Evolutionary conservation across 768 basidiomycete species (phyloP).

Genomic region (Lactarius tabidus): DNA sequence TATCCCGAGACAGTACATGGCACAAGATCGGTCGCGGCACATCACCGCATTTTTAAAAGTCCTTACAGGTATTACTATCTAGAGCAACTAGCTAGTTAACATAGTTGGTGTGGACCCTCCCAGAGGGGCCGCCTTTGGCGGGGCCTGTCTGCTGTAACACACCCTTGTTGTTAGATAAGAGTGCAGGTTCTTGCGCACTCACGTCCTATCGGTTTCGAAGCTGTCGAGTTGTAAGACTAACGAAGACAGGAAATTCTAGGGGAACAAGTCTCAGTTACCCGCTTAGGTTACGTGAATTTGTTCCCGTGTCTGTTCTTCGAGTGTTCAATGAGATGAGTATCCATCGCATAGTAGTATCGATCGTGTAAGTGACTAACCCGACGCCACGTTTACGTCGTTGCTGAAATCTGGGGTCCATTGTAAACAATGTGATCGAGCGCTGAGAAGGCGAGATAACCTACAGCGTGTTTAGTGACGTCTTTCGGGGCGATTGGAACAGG

Average conservation of each 20-base stretch:
- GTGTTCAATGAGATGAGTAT: neutral
- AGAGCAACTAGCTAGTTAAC: no score
- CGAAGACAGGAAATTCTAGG: neutral
- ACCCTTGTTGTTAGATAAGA: neutral
- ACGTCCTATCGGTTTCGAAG: neutral
- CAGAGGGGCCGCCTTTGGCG: no score
- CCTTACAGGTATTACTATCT: no score
- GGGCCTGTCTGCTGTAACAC: neutral
- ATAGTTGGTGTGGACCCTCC: no score
- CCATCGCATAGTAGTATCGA: neutral
- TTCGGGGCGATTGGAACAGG: neutral
- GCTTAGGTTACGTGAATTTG: neutral
- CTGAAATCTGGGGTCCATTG: neutral
- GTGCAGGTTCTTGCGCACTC: neutral
- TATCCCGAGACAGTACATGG: no score
- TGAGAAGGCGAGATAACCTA: neutral
- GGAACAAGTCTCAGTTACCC: neutral
- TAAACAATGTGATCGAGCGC: constrained; percentile 5
- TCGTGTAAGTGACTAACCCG: neutral
- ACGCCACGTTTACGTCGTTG: neutral
- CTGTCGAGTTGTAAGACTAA: neutral
- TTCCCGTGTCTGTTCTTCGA: neutral
- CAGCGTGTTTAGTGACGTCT: neutral
- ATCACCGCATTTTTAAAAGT: no score
- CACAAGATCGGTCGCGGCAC: no score